Evolutionary conservation across 1,284 basidiomycete genomes (phyloP).

Genomic region (Golubevia sp.): DNA sequence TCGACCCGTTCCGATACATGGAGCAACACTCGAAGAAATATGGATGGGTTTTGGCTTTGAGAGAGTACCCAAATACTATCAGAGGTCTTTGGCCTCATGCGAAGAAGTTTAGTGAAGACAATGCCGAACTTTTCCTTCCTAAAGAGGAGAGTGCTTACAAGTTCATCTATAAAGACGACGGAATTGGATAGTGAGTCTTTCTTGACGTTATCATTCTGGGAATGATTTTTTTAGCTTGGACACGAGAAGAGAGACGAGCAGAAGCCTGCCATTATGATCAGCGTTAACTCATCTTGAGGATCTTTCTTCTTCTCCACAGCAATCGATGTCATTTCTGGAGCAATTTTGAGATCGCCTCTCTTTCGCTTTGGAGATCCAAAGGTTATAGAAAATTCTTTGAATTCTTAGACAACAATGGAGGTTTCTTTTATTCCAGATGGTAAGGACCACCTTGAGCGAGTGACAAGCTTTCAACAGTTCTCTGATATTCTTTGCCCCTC

Average conservation of each 20-base stretch:
- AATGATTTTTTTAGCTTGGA: not conserved
- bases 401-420: not conserved
- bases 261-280: not conserved
- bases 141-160: not conserved
- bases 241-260: not conserved
- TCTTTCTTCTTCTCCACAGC: not conserved
- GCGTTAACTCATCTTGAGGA: not conserved
- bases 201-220: too few relatives aligned
- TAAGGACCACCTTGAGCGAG: too few relatives aligned
- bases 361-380: constrained; percentile 4
- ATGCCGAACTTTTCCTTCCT: not conserved
- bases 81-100: too few relatives aligned
- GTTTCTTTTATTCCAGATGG: constrained; percentile 5
- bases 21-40: too few relatives aligned
- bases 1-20: too few relatives aligned
- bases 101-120: too few relatives aligned
- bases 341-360: too few relatives aligned
- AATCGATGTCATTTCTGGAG: too few relatives aligned
- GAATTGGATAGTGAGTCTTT: not conserved
- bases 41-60: too few relatives aligned
- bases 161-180: not conserved
- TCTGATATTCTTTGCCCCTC: too few relatives aligned
- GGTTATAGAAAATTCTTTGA: not conserved
- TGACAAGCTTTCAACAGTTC: too few relatives aligned
- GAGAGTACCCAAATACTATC: too few relatives aligned